Conservation (phyloP, 1,139 yeast genomes). For the Candida tunisiensis region DNA sequence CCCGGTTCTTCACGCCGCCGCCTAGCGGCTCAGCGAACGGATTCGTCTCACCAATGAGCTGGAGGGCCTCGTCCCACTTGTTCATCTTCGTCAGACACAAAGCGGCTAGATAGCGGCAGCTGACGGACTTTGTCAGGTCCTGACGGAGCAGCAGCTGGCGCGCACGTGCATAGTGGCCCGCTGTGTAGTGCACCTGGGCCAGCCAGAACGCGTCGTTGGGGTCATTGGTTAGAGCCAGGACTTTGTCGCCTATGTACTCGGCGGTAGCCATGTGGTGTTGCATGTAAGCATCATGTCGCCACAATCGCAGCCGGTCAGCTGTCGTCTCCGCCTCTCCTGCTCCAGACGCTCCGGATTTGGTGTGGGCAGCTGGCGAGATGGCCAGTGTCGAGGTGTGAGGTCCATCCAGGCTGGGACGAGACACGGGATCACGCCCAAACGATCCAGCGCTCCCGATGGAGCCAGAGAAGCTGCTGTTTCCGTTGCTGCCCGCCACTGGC, state of each 20-base stretch:
- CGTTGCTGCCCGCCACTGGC: too few species aligned
- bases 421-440: too few species aligned
- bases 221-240: conserved; percentile 62
- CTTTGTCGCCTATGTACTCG: conserved; percentile 82
- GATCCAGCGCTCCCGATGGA: too few species aligned
- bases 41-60: conserved; percentile 53
- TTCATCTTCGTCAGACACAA: conserved; percentile 44
- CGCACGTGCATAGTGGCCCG: conserved; percentile 69
- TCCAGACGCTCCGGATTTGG: too few species aligned
- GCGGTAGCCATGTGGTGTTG: conserved; percentile 90
- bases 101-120: conserved; percentile 74
- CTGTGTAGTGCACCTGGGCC: conserved; percentile 69
- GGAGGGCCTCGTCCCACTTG: conserved; percentile 80
- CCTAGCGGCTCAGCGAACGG: conserved; percentile 2
- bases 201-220: conserved; percentile 95
- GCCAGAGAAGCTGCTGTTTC: too few species aligned
- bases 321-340: too few species aligned
- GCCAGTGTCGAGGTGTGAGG: too few species aligned
- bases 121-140: conserved; percentile 32
- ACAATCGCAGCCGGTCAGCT: conserved; percentile 69
- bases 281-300: conserved; percentile 91
- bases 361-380: too few species aligned
- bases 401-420: too few species aligned
- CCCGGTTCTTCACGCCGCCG: conserved; percentile 32
- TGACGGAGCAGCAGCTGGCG: conserved; percentile 35